Base-by-base conservation (phyloP, 495 filamentous ascomycete species). In the Immersiella caudata region DNA sequence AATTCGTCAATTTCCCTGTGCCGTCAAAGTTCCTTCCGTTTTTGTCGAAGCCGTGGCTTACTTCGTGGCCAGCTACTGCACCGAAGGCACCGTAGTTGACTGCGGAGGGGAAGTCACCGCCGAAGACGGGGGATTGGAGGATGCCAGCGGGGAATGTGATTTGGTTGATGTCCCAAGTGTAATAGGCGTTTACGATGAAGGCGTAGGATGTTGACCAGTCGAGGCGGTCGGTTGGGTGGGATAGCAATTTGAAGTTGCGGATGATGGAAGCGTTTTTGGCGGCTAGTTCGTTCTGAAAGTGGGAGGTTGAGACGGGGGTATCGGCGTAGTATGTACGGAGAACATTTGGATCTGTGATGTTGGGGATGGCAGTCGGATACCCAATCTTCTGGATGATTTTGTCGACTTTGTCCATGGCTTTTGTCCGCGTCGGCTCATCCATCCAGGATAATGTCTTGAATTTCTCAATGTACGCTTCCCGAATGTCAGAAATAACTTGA, bases 311-410 rank as follows among this genome's bases (percentile, higher is more conserved):
- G 11, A 33, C 26, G 16, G 57, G 27, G 25, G 57, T 59, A 8
- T 59, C n/a, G 57, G 18, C 18, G 16, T 63, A 63, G 16, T 27
- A 35, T 21, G 9, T 3, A 8, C 21, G 22, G 8, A 91, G 79
- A 55, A 81, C 82, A 1, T 80, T 74, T 6, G 88, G 84, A 67
- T 91, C 81, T 71, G 85, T 80, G 64, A 91, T 85, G 70, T 91
- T 81, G 5, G 89, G 89, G 65, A 83, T 87, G 58, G 85, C 84
- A 24, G 87, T 89, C 6, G 90, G 90, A 71, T 87, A 92, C 0
- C 90, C 90, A 49, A 92, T 91, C 73, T 92, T 91, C 74, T 91
- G 89, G 36, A 87, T 80, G 67, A 91, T 91, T 61, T 90, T 89
- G 67, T 84, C 81, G 7, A 91, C 88, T 72, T 92, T 92, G 66